phyloP scores from a whole-genome alignment of 768 basidiomycete species.

The Tylopilus rubrobrunneus region DNA sequence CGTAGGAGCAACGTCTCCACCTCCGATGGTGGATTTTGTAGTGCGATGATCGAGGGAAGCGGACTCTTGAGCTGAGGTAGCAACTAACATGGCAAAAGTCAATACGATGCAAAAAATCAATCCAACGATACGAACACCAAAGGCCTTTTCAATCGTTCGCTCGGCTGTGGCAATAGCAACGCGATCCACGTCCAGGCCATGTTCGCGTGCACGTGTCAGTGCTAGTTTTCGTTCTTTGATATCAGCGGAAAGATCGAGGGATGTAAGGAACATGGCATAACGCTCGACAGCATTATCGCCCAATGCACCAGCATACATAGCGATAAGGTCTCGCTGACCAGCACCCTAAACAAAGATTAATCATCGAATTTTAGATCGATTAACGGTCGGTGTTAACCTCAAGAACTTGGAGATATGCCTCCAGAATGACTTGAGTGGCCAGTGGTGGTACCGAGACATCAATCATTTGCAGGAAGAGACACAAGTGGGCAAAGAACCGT shows the following conservation, averaged over 20 bases:
- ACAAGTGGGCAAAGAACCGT: slow-evolving; percentile 92
- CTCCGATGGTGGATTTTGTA: slow-evolving; percentile 55
- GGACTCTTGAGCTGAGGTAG: slow-evolving; percentile 53
- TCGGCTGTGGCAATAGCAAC: slow-evolving; percentile 84
- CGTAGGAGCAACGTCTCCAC: slow-evolving; percentile 67
- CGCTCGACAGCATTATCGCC: slow-evolving; percentile 89
- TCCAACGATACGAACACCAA: slow-evolving; percentile 43
- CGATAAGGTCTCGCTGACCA: slow-evolving; percentile 81
- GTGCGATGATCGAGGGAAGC: slow-evolving; percentile 55
- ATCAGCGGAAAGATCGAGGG: slow-evolving; percentile 62
- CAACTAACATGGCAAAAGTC: slow-evolving; percentile 32
- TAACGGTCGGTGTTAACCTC: slow-evolving; percentile 47
- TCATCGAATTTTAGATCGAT: not conserved
- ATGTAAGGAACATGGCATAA: slow-evolving; percentile 87
- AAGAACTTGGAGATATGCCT: slow-evolving; percentile 84
- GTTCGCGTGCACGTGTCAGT: slow-evolving; percentile 72
- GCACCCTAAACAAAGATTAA: slow-evolving; percentile 44
- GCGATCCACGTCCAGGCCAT: slow-evolving; percentile 76
- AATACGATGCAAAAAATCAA: slow-evolving; percentile 6
- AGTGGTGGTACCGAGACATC: slow-evolving; percentile 67
- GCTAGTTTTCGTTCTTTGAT: slow-evolving; percentile 63
- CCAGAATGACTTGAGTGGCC: slow-evolving; percentile 77
- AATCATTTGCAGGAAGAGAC: slow-evolving; percentile 83
- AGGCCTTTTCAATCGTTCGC: slow-evolving; percentile 65
- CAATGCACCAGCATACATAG: slow-evolving; percentile 88